Base-by-base conservation (phyloP, 2,329 filamentous ascomycete genomes). In the Paraphoma chrysanthemicola region DNA sequence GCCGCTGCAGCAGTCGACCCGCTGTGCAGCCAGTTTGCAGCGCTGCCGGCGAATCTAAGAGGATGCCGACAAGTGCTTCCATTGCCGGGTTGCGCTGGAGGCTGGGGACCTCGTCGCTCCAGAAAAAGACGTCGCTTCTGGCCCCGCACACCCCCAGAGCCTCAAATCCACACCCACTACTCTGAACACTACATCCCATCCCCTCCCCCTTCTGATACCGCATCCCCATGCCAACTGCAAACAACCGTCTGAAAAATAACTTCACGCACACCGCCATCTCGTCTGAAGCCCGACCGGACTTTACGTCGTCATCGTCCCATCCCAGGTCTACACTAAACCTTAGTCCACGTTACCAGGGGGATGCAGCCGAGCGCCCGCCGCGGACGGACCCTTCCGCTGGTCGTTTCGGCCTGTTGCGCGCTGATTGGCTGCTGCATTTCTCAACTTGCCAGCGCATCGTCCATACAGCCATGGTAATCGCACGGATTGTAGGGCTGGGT, bases 371-470 rank as follows among this genome's bases (percentile, higher is more conserved):
- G 49, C 47, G 51, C 56, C 55, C 42, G 54, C 23, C 33, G 39
- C 47, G 29, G 53, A 51, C 59, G 55, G 61, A 30, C 54, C 38
- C 60, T 60, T 56, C 63, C 65, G 59, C 44, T 33, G 33, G 54
- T 47, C 50, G 23, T 47, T 53, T 56, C 14, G n/a, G 28, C 57
- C 51, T 59, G 29, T 18, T 6, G 14, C 2, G n/a, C 5, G 11
- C 42, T 36, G 17, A 67, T 68, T 68, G 60, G 66, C 59, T 44
- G n/a, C 28, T 28, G 16, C 23, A 3, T 46, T 45, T 16, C 23
- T 11, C 47, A 42, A 55, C 64, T 67, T 70, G 70, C 64, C 70
- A 72, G 54, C 70, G 67, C 70, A 72, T 71, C 64, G 47, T 57
- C 62, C 57, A 65, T 47, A 53, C 57, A 59, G 56, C 48, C 61